These are phyloP conservation scores for Candida coleopterorum DNA, from an alignment of 805 yeast species.

Conservation along the genomic window DNA sequence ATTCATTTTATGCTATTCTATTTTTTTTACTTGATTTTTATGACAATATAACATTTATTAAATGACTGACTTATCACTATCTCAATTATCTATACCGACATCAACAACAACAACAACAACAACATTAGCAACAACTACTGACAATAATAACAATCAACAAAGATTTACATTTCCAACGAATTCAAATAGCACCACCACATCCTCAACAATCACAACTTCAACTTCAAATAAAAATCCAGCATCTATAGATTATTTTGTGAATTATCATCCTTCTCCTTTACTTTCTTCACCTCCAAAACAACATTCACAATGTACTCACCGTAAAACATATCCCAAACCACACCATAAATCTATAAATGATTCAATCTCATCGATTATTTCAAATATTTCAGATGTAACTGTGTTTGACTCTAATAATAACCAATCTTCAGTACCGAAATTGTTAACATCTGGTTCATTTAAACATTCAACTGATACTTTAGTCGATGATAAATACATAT, in stretches of 20 bases:
- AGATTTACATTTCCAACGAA: background rate
- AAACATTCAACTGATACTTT: conserved; percentile 28
- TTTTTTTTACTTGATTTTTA: too few relatives aligned
- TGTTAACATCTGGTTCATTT: conserved; percentile 4
- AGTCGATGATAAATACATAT: too few relatives aligned
- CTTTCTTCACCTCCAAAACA: background rate
- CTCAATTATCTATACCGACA: background rate
- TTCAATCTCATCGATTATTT: conserved; percentile 25
- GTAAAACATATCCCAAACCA: background rate
- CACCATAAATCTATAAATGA: conserved; percentile 11
- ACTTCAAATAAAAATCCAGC: background rate
- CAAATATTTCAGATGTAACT: conserved; percentile 22
- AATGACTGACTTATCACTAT: background rate
- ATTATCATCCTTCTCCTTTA: background rate
- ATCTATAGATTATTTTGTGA: conserved; percentile 1
- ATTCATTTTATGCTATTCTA: too few relatives aligned
- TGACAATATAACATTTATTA: too few relatives aligned
- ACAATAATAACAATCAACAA: background rate
- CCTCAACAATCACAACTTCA: too few relatives aligned
- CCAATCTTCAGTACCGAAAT: conserved; percentile 6
- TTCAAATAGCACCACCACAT: background rate
- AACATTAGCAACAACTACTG: background rate
- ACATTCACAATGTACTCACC: background rate
- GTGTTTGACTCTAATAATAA: conserved; percentile 9
- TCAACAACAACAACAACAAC: background rate